phyloP scores from a whole-genome alignment of 73 alveolate genomes.

The Blepharisma stoltei region DNA sequence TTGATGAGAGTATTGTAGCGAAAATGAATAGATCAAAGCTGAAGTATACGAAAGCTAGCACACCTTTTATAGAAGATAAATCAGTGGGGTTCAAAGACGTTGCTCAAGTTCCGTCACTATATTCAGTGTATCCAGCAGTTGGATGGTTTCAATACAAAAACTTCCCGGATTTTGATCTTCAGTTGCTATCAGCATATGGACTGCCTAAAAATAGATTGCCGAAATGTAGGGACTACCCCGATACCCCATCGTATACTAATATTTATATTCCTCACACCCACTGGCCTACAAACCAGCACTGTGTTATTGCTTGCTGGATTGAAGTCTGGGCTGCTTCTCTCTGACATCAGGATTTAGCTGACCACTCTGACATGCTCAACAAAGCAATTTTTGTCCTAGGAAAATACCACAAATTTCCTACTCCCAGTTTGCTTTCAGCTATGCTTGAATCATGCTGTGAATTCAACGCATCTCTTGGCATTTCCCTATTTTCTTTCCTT shows the following conservation, averaged over 20 bases:
- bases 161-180: background rate
- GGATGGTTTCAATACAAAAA: slow-evolving; percentile 1
- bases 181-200: background rate
- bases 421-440: background rate
- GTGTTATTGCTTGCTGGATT: background rate
- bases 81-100: background rate
- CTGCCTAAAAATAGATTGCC: background rate
- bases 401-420: background rate
- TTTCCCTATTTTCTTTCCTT: slow-evolving; percentile 3
- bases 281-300: background rate
- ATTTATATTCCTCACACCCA: background rate
- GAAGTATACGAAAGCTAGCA: background rate
- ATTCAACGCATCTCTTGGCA: slow-evolving; percentile 12
- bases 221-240: background rate
- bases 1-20: slow-evolving; percentile 2
- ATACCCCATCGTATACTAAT: too few species aligned
- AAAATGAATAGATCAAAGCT: slow-evolving; percentile 19
- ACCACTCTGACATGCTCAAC: background rate
- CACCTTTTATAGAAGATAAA: background rate
- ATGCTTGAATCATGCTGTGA: background rate
- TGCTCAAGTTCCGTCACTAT: background rate
- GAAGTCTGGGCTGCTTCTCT: slow-evolving; percentile 23
- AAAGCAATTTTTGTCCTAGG: background rate
- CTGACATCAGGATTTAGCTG: slow-evolving; percentile 11
- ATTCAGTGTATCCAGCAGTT: background rate